Evolutionary conservation across 371 early-diverging fungal genomes (phyloP), one percentile per base, ranked within the genome.

Genomic region (Syncephalis fuscata): DNA sequence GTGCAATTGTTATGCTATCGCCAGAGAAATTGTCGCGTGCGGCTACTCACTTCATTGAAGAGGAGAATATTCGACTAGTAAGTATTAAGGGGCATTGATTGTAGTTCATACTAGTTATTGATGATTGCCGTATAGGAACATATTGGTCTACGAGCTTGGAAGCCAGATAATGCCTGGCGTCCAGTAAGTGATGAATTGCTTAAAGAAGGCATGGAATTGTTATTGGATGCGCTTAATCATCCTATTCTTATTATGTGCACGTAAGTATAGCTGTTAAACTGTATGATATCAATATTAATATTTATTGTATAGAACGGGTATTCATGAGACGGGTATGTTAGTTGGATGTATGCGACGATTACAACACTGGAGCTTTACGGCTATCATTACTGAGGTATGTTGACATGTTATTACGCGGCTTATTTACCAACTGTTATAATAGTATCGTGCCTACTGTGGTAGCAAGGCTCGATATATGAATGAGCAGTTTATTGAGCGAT

Each of bases 301-400:
- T 57, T 17, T 36, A 50, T 9, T n/a, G 10, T 17, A 22, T 55
- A 76, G 75, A 1, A 71, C 81, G 46, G 94, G 94, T 9, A 76
- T 90, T 21, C 80, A 80, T 50, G 77, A 78, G 55, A 76, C 78
- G 14, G 76, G 78, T 3, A 80, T 81, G 2, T 66, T 94, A 27
- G 74, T 96, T 25, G 97, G 95, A 4, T 96, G 97, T 52, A 62
- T 96, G 48, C 71, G 97, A 27, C 88, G 86, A 49, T 60, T 94
- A 50, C 92, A 92, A 59, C 73, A 80, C 17, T 95, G 93, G 94
- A 92, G 90, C 59, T 92, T 94, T 54, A 93, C 86, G 52, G 86
- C 92, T 0, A 94, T 92, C 50, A 73, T 90, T 38, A 80, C 76
- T n/a, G 92, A 90, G 72, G 82, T 77, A 68, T 50, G 16, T 23